Percentiles rank a stretch among this genome's conserved stretches.
Conservation (phyloP, 2,329 filamentous ascomycete genomes). For the Paecilomyces fulvus region DNA sequence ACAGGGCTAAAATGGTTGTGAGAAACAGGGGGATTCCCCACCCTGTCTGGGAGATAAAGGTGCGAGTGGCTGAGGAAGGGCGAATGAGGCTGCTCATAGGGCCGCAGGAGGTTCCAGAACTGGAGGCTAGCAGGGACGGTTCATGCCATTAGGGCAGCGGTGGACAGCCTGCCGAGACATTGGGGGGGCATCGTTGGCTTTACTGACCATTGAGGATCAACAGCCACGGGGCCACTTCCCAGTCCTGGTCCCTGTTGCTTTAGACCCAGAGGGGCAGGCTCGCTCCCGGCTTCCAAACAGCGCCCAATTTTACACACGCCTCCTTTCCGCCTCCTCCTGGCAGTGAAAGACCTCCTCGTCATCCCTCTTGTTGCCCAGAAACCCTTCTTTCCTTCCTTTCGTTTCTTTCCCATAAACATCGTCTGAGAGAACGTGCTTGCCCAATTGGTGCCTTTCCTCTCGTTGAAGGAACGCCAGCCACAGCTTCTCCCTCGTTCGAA, state of each 20-base stretch:
- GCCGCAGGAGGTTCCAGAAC: background rate
- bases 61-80: background rate
- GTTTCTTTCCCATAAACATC: constrained; percentile 1
- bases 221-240: no score
- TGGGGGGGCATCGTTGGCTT: no score
- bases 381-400: constrained; percentile 2
- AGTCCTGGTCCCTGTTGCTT: background rate
- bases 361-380: constrained; percentile 4
- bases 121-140: background rate
- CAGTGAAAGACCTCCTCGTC: constrained; percentile 3
- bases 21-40: background rate
- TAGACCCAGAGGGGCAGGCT: background rate
- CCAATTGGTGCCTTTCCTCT: constrained; percentile 18
- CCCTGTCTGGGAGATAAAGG: background rate
- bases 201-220: no score
- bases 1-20: background rate
- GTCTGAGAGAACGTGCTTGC: constrained; percentile 3
- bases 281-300: background rate
- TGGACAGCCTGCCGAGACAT: no score
- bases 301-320: background rate
- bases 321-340: constrained; percentile 4
- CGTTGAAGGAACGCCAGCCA: constrained; percentile 8
- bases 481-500: constrained; percentile 27
- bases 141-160: background rate
- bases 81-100: background rate